Percentiles rank a stretch among this genome's conserved stretches.
phyloP scores from a whole-genome alignment of 441 rosid species.

The Eutrema salsugineum region DNA sequence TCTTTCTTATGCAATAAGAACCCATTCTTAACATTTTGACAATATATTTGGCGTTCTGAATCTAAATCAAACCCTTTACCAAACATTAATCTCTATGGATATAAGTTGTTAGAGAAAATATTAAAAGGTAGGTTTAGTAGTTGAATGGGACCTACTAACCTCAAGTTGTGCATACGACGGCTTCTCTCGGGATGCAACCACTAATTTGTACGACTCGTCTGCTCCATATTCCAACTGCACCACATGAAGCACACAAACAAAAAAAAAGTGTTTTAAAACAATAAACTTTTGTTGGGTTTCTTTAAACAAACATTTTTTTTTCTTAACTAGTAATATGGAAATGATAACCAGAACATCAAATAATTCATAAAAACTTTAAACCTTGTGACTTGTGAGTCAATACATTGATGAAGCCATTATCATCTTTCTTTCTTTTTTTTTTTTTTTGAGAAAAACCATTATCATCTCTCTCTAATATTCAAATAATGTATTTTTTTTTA shows the following conservation, averaged over 20 bases:
- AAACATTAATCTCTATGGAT: too few species aligned
- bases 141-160: constrained; percentile 34
- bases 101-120: background rate
- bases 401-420: background rate
- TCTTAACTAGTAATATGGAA: background rate
- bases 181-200: constrained; percentile 43
- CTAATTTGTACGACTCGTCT: constrained; percentile 65
- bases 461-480: background rate
- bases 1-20: too few species aligned
- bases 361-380: background rate
- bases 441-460: too few species aligned
- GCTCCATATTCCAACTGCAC: constrained; percentile 59
- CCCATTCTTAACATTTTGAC: too few species aligned
- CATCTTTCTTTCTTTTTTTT: too few species aligned
- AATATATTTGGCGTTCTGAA: too few species aligned
- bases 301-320: background rate
- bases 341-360: background rate
- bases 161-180: constrained; percentile 51
- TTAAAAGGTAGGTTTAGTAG: background rate
- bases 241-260: constrained; percentile 7
- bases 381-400: background rate
- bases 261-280: too few species aligned
- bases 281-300: background rate
- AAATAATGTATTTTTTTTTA: too few species aligned
- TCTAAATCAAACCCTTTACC: too few species aligned